phyloP scores from a whole-genome alignment of 768 basidiomycete species.

The Suillus americanus region DNA sequence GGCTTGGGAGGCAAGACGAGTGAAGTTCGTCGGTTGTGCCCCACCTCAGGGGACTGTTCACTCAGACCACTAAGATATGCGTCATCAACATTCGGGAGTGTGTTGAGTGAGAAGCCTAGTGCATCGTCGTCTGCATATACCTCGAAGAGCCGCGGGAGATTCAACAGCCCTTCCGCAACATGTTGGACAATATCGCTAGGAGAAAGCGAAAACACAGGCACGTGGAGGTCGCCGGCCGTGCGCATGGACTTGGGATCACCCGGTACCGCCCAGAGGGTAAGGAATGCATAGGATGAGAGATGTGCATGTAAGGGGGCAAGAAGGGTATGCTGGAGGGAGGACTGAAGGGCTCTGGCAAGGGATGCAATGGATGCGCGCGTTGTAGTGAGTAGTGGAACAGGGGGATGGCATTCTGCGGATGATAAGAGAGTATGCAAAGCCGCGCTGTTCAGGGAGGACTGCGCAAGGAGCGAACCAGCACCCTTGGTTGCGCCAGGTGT shows the following conservation, averaged over 20 bases:
- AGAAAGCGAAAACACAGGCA: constrained; percentile 92
- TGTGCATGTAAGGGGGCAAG: constrained; percentile 78
- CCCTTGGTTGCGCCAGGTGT: constrained; percentile 64
- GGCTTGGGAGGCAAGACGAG: constrained; percentile 33
- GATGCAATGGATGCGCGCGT: constrained; percentile 55
- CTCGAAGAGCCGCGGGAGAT: constrained; percentile 91
- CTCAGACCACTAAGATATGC: constrained; percentile 49
- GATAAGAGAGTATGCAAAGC: constrained; percentile 60
- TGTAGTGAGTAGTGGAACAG: constrained; percentile 45
- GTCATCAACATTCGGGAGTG: constrained; percentile 67
- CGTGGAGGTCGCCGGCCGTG: constrained; percentile 37
- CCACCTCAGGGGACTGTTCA: constrained; percentile 35
- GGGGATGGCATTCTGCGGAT: constrained; percentile 38
- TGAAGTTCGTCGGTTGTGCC: constrained; percentile 44
- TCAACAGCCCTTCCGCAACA: constrained; percentile 91
- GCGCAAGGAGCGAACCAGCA: constrained; percentile 70
- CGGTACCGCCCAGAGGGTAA: constrained; percentile 62
- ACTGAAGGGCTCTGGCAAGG: constrained; percentile 75
- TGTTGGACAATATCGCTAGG: constrained; percentile 87
- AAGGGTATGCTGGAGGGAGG: constrained; percentile 78
- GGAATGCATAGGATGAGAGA: constrained; percentile 67
- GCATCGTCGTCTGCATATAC: constrained; percentile 93
- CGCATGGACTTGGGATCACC: constrained; percentile 48
- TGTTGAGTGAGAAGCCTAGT: constrained; percentile 82
- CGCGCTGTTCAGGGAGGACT: constrained; percentile 81